Conservation (phyloP, 2,329 filamentous ascomycete species). For the Ophiostoma novo-ulmi region DNA sequence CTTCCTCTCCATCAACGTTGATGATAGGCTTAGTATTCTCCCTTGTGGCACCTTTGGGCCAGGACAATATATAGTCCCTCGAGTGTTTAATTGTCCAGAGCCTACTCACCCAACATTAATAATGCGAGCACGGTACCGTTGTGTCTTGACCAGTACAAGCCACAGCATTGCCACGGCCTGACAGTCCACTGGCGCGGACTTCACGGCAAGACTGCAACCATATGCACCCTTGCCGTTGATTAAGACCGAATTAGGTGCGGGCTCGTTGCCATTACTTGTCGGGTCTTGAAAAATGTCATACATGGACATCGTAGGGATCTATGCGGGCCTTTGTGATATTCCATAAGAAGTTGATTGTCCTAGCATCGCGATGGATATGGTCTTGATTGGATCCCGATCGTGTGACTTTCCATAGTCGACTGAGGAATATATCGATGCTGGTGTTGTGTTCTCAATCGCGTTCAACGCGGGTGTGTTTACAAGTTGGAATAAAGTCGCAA, state of each 20-base stretch:
- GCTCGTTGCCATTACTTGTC: slow-evolving; percentile 31
- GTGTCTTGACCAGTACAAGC: slow-evolving; percentile 27
- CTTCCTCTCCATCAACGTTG: slow-evolving; percentile 29
- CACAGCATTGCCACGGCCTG: slow-evolving; percentile 27
- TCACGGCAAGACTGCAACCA: slow-evolving; percentile 42
- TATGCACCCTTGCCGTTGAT: slow-evolving; percentile 45
- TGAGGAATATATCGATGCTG: not conserved
- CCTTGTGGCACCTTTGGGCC: slow-evolving; percentile 17
- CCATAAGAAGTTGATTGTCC: slow-evolving; percentile 38
- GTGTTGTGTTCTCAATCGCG: too few species aligned
- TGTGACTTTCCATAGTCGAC: not conserved
- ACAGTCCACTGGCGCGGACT: slow-evolving; percentile 43
- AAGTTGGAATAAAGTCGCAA: not conserved
- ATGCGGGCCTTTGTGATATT: slow-evolving; percentile 37
- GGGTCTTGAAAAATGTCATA: slow-evolving; percentile 22
- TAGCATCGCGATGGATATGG: slow-evolving; percentile 37
- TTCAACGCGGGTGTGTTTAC: not conserved
- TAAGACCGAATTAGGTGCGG: slow-evolving; percentile 44
- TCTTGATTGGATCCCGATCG: slow-evolving; percentile 29
- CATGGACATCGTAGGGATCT: slow-evolving; percentile 47
- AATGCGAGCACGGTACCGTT: slow-evolving; percentile 28
- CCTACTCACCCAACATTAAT: slow-evolving; percentile 25
- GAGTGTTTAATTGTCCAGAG: not conserved
- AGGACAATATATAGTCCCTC: slow-evolving; percentile 23
- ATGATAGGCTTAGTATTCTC: slow-evolving; percentile 25